Evolutionary conservation across 2,329 filamentous ascomycete species (phyloP).

Genomic region (Aspergillus japonicus): DNA sequence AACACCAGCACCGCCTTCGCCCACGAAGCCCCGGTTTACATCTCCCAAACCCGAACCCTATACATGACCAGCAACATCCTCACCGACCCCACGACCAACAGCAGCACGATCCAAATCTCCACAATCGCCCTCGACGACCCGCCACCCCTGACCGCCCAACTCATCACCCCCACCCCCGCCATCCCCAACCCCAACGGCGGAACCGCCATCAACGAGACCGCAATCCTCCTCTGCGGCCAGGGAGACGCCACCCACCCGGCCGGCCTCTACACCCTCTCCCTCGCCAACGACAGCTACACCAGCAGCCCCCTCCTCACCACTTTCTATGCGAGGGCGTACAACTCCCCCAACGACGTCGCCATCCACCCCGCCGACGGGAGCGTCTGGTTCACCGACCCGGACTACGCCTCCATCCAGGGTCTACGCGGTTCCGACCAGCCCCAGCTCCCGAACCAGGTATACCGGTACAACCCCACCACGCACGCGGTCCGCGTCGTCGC

Average conservation of each 20-base stretch:
- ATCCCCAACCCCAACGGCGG: slow-evolving; percentile 52
- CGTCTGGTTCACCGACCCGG: slow-evolving; percentile 43
- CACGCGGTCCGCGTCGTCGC: slow-evolving; percentile 40
- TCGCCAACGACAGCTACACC: neutral
- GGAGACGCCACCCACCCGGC: slow-evolving; percentile 28
- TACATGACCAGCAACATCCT: slow-evolving; percentile 42
- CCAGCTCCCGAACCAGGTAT: slow-evolving; percentile 40
- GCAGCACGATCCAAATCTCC: slow-evolving; percentile 21
- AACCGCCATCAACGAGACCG: slow-evolving; percentile 30
- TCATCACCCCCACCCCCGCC: slow-evolving; percentile 35
- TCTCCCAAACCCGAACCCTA: slow-evolving; percentile 33
- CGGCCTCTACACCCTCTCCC: slow-evolving; percentile 26
- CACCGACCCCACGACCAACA: slow-evolving; percentile 18
- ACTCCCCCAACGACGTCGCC: slow-evolving; percentile 41
- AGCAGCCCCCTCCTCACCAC: slow-evolving; percentile 20
- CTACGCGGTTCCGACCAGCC: slow-evolving; percentile 27
- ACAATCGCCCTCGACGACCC: slow-evolving; percentile 17
- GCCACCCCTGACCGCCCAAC: slow-evolving; percentile 26
- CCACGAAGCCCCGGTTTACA: slow-evolving; percentile 49
- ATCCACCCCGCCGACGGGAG: slow-evolving; percentile 31
- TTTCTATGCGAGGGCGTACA: slow-evolving; percentile 32
- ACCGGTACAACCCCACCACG: slow-evolving; percentile 41
- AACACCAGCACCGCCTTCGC: slow-evolving; percentile 48
- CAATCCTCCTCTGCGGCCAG: slow-evolving; percentile 47
- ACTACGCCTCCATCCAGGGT: slow-evolving; percentile 37